phyloP scores from a whole-genome alignment of 2,329 filamentous ascomycete genomes.

The Curvularia lunata region DNA sequence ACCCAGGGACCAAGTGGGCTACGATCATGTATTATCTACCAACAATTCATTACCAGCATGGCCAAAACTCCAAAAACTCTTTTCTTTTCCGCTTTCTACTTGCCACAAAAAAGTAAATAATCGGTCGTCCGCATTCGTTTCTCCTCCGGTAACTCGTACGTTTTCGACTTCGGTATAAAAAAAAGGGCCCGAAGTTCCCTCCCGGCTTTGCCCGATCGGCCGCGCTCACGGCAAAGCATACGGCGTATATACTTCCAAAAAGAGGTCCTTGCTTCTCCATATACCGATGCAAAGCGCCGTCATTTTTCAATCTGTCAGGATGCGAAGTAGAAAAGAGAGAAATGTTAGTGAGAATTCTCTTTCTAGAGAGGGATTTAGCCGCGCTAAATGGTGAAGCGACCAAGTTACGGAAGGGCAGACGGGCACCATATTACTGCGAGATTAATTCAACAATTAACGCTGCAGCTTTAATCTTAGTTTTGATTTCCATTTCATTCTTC shows the following conservation, averaged over 20 bases:
- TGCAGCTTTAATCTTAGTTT: neutral
- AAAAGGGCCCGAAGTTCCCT: neutral
- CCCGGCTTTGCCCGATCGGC: constrained; percentile 11
- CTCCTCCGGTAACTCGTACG: neutral
- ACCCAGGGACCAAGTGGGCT: constrained; percentile 2
- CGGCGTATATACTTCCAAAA: neutral
- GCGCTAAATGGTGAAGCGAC: neutral
- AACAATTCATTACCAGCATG: constrained; percentile 2
- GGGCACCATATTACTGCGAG: no score
- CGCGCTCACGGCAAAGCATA: constrained; percentile 8
- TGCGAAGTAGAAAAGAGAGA: neutral
- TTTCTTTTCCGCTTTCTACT: neutral
- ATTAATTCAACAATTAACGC: neutral
- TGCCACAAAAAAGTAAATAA: neutral
- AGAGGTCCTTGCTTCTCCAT: neutral
- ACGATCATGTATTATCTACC: constrained; percentile 6
- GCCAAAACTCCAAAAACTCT: neutral
- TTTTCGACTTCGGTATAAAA: neutral
- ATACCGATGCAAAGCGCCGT: neutral
- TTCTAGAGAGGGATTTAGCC: neutral
- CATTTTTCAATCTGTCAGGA: neutral
- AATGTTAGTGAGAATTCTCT: neutral
- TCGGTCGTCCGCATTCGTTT: neutral
- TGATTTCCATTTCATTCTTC: neutral
- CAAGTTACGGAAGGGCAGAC: neutral